phyloP scores from a whole-genome alignment of 2,329 filamentous ascomycete species.

The Colletotrichum filicis region DNA sequence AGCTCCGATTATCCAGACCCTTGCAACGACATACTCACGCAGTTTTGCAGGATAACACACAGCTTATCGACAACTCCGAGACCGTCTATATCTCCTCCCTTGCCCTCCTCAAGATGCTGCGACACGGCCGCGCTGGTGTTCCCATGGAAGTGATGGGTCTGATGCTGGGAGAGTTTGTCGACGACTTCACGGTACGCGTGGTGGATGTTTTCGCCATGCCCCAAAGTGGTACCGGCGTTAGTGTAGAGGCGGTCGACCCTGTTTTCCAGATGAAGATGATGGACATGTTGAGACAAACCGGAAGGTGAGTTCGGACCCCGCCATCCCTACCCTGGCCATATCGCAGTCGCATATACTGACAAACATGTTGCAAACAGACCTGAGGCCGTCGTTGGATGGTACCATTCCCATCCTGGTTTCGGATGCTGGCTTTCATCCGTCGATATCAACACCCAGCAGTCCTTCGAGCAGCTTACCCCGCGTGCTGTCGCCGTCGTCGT shows the following conservation, averaged over 20 bases:
- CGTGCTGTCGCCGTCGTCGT: constrained; percentile 98
- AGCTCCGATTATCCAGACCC: background rate
- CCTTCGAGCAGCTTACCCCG: constrained; percentile 98
- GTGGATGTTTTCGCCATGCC: constrained; percentile 99
- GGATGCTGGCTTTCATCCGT: constrained; percentile 99
- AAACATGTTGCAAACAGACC: constrained; percentile 65
- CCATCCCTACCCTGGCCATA: constrained; percentile 9
- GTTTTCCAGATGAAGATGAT: constrained; percentile 99
- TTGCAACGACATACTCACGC: background rate
- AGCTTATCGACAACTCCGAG: constrained; percentile 98
- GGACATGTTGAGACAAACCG: constrained; percentile 99
- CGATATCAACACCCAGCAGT: constrained; percentile 99
- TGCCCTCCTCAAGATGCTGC: constrained; percentile 97
- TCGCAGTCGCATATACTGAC: constrained; percentile 13
- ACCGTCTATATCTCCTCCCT: constrained; percentile 99
- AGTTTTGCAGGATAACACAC: constrained; percentile 78
- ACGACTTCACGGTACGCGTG: constrained; percentile 98
- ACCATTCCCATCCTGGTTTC: constrained; percentile 98
- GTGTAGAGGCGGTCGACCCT: constrained; percentile 96
- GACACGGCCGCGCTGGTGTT: constrained; percentile 95
- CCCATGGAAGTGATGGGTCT: constrained; percentile 99
- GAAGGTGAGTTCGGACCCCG: constrained; percentile 70
- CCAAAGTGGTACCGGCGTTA: constrained; percentile 97
- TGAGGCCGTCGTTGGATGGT: constrained; percentile 98
- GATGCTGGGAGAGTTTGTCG: constrained; percentile 98